phyloP scores from a whole-genome alignment of 2,329 filamentous ascomycete genomes.

The Diaporthe citri region DNA sequence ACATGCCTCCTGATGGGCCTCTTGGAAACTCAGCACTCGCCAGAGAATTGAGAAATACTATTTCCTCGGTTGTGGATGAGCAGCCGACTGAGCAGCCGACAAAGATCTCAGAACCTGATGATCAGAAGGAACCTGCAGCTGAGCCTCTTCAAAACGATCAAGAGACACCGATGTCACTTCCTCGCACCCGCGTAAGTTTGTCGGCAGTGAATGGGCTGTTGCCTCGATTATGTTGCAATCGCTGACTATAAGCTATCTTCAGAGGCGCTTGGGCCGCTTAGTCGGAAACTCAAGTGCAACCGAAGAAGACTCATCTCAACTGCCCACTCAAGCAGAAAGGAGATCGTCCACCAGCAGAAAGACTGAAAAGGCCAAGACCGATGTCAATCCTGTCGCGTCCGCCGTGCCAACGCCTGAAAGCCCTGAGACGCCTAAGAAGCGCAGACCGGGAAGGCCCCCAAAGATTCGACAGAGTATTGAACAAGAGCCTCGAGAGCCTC shows the following conservation, averaged over 20 bases:
- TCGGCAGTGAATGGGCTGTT: not conserved
- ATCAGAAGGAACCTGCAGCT: not conserved
- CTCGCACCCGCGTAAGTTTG: constrained; percentile 32
- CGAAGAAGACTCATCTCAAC: constrained; percentile 31
- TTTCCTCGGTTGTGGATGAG: constrained; percentile 33
- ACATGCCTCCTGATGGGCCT: constrained; percentile 33
- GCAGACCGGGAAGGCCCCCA: constrained; percentile 37
- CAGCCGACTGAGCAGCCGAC: not conserved
- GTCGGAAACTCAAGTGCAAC: constrained; percentile 27
- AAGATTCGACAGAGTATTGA: constrained; percentile 37
- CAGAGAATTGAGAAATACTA: constrained; percentile 31
- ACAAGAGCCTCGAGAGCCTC: constrained; percentile 37
- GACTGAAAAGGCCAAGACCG: constrained; percentile 31
- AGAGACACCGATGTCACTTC: not conserved
- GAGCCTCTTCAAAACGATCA: constrained; percentile 24
- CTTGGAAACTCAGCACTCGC: constrained; percentile 18
- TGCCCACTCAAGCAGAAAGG: constrained; percentile 28
- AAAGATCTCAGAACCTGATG: not conserved
- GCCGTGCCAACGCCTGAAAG: constrained; percentile 6
- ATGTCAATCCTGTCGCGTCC: not conserved
- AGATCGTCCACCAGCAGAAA: constrained; percentile 26
- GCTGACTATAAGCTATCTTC: constrained; percentile 14
- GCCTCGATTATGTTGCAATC: not conserved
- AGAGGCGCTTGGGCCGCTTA: constrained; percentile 37
- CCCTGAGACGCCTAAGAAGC: constrained; percentile 35